Evolutionary conservation across 495 filamentous ascomycete species (phyloP), one percentile per base, ranked within the genome.

Genomic region (Terfezia claveryi): DNA sequence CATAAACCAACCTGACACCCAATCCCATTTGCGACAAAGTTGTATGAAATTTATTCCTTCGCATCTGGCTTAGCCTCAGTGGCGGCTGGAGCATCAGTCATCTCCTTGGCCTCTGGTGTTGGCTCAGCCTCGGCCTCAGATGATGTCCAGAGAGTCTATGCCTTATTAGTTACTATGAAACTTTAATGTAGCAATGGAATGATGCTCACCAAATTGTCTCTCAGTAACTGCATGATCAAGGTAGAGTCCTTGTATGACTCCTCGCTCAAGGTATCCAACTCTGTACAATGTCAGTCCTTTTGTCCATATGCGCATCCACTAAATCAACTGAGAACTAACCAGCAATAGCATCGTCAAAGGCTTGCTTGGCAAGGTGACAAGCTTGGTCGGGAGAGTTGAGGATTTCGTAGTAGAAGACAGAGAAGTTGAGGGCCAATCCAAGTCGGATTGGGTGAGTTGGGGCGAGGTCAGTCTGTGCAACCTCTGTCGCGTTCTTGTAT

Each of bases 211-310:
- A 98, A 70, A 76, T 98, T 98, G 75, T 98, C 91, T 68, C 91
- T 80, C 67, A 98, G 80, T 58, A 98, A 83, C 74, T 98, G 91
- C 91, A 98, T 98, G 76, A 98, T 98, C 59, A 98, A 80, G 53
- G 91, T 98, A 46, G 89, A 95, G 74, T 98, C 91, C 80, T 96
- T 96, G 83, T 98, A 98, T 80, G 87, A 94, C 78, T 98, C 91
- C 78, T 98, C 91, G 70, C 85, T 93, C 55, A 98, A 74, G 65
- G 91, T 96, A 69, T 98, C 91, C 56, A 98, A 85, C 76, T 98
- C 89, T 93, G 71, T 46, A 65, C 6, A 9, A 54, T 20, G 53
- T 73, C 64, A 70, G 60, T n/a, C 9, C 8, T 36, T 23, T 20
- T 27, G 0, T 32, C 27, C 27, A 32, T 32, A 32, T 32, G 20